Evolutionary conservation across 768 basidiomycete species (phyloP), one percentile per base, ranked within the genome.

Genomic region (Daedaleopsis sinensis): DNA sequence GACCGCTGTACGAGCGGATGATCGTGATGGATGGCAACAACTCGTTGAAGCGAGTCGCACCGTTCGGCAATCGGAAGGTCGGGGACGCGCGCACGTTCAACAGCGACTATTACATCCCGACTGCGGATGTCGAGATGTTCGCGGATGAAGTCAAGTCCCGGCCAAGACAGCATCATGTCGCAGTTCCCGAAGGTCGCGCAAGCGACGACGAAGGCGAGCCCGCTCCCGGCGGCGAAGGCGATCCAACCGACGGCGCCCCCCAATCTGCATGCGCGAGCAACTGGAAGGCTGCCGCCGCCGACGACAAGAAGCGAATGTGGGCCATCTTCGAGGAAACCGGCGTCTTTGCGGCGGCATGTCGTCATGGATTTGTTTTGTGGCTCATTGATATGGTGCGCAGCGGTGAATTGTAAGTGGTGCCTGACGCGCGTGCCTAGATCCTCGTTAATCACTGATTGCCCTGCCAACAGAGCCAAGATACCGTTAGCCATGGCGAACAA

Each of bases 271-370:
- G 74, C 59, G 68, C 70, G 2, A 59, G 73, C 19, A 73, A 73
- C 49, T 77, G 73, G 75, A 76, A 73, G 61, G 74, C 70, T 0
- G 69, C 67, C 1, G 61, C 66, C 0, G 61, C 68, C 0, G 71
- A 77, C 24, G 66, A 66, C 2, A 64, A 66, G 53, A 77, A 75
- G 62, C 67, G 58, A 16, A 74, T 72, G 69, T 78, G 72, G 76
- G 69, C 56, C 3, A 64, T 78, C 1, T 78, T 60, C 59, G 73
- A 63, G 0, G 76, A 80, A 66, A 72, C 74, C 0, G 77, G 79
- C 0, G 64, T 78, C 12, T 81, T 81, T 61, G 69, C 73, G 0
- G 54, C 62, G 18, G 57, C 46, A 1, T 63, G 62, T 27, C 37
- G 56, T 1, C 69, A 70, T 52, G 66, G 69, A 0, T 23, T 67